Percentiles rank a stretch among this genome's conserved stretches.
Evolutionary conservation across 495 filamentous ascomycete species (phyloP).

Genomic region (Rhizodiscina lignyota): DNA sequence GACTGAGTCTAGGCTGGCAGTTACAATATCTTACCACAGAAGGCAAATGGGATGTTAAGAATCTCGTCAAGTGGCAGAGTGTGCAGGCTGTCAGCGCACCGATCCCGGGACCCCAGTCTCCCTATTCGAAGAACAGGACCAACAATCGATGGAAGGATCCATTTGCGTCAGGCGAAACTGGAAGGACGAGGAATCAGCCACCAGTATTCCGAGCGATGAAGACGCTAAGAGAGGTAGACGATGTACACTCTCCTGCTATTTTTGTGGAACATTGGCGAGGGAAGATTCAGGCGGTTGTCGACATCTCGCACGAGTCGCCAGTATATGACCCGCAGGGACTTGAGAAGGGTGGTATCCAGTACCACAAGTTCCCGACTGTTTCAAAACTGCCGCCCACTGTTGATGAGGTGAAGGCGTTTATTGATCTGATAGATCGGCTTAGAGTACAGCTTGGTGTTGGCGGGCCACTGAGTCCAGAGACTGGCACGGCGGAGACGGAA

Average conservation of each 20-base stretch:
- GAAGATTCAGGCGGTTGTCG: constrained; percentile 57
- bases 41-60: constrained; percentile 97
- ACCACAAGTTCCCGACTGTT: constrained; percentile 79
- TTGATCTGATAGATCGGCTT: constrained; percentile 59
- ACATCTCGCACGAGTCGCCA: constrained; percentile 76
- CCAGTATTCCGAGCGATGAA: constrained; percentile 86
- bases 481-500: constrained; percentile 19
- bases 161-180: too few relatives aligned
- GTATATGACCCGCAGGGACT: constrained; percentile 70
- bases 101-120: constrained; percentile 52
- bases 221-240: constrained; percentile 73
- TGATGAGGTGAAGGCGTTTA: constrained; percentile 61
- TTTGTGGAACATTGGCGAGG: constrained; percentile 37
- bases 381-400: constrained; percentile 76
- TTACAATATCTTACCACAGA: constrained; percentile 68
- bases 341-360: constrained; percentile 53
- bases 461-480: too few relatives aligned
- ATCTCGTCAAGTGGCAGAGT: constrained; percentile 76
- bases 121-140: too few relatives aligned
- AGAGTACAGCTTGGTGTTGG: constrained; percentile 28
- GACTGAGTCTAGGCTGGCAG: constrained; percentile 77
- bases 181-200: too few relatives aligned
- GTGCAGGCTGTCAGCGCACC: constrained; percentile 60
- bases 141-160: too few relatives aligned
- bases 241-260: constrained; percentile 55